Evolutionary conservation across 2,329 filamentous ascomycete species (phyloP), one percentile per base, ranked within the genome.

Genomic region (Myriosclerotinia duriaeana): DNA sequence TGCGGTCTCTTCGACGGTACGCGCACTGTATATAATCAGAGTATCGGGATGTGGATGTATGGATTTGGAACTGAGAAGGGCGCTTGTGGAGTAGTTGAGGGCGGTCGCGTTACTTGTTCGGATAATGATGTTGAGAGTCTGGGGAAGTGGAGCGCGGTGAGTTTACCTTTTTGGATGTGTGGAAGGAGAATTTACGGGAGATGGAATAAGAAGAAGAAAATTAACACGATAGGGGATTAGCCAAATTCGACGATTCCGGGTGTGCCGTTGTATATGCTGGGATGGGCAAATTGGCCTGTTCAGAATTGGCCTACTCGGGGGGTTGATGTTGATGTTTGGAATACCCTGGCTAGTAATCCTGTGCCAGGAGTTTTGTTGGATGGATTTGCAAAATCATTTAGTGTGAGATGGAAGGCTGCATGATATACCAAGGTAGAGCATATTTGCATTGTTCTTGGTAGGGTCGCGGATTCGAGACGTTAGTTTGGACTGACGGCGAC

Each of bases 11-110:
- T 65, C 34, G 30, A 58, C n/a, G 62, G 62, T 14, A 58, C 30
- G 15, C 62, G 53, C 7, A 30, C 34, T 20, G 30, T 46, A 14
- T 64, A 64, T 9, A 48, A 58, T 15, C 12, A 38, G 14, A 56
- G 42, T 20, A 56, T 64, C 14, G 30, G 40, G 1, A 64, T 64
- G 62, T 64, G 42, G 36, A 64, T 56, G 62, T 64, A 64, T 50
- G 42, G 15, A 26, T 64, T 64, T 50, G n/a, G 5, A 17, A 64
- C 22, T 20, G 14, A 30, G 8, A 5, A 14, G 14, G 62, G 62
- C 3, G 0, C 14, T 3, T 65, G 62, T 22, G 42, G 42, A 3
- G 5, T 59, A 6, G 34, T 34, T 36, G 42, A 50, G 6, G 62
- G 62, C n/a, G 53, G 62, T 7, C 26, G 53, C 4, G 62, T 65